Evolutionary conservation across 495 filamentous ascomycete genomes (phyloP).

Genomic region (Aspergillus coremiiformis): DNA sequence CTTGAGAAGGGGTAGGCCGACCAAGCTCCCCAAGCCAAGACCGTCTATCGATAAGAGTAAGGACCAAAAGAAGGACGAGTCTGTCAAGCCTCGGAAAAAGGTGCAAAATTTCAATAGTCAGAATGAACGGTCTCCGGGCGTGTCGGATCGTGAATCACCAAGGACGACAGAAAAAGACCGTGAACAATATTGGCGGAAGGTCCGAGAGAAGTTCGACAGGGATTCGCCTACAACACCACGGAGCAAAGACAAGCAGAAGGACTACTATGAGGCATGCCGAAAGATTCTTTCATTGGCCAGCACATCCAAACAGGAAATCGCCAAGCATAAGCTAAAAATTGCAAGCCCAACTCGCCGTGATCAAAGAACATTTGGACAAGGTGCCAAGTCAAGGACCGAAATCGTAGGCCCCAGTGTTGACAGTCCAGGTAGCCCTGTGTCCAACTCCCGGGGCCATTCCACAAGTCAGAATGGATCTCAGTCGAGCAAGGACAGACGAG

Average conservation of each 20-base stretch:
- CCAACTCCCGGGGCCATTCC: slow-evolving; percentile 4
- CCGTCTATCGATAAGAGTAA: slow-evolving; percentile 14
- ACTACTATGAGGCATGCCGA: slow-evolving; percentile 15
- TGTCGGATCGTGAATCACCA: slow-evolving; percentile 13
- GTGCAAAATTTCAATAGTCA: background rate
- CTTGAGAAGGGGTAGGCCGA: slow-evolving; percentile 18
- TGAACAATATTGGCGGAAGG: slow-evolving; percentile 27
- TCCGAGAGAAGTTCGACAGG: slow-evolving; percentile 25
- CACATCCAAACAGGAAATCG: slow-evolving; percentile 14
- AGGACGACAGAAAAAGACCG: slow-evolving; percentile 18
- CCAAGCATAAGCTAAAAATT: slow-evolving; percentile 13
- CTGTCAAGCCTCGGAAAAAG: background rate
- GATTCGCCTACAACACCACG: slow-evolving; percentile 19
- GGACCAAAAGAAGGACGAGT: slow-evolving; percentile 3
- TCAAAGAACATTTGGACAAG: slow-evolving; percentile 16
- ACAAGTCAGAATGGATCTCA: slow-evolving; percentile 17
- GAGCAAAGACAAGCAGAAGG: slow-evolving; percentile 21
- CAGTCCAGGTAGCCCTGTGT: slow-evolving; percentile 4
- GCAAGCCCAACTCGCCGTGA: slow-evolving; percentile 5
- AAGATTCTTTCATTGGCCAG: slow-evolving; percentile 18
- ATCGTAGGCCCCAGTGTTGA: slow-evolving; percentile 22
- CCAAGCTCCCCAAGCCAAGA: slow-evolving; percentile 31
- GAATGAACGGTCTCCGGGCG: slow-evolving; percentile 7
- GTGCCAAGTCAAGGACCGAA: slow-evolving; percentile 22
- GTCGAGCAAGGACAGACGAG: slow-evolving; percentile 21